phyloP scores from a whole-genome alignment of 352 stramenopile genomes.

The Globisporangium abappressorium region DNA sequence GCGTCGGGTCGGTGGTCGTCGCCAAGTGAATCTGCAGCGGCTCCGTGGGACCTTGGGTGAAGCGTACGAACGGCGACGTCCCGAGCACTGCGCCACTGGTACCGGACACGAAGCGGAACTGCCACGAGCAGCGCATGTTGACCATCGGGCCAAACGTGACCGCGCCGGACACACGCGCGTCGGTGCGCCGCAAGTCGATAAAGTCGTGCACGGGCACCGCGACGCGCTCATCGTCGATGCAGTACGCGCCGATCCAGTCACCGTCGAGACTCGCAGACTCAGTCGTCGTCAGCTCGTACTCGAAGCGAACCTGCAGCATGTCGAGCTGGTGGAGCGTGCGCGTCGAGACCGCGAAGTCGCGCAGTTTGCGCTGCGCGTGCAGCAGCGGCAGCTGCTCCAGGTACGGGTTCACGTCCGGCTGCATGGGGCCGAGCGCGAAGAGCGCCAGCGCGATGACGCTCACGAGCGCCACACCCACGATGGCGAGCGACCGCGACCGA shows the following conservation, averaged over 20 bases:
- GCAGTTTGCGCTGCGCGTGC: conserved; percentile 17
- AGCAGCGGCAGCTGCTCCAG: conserved; percentile 12
- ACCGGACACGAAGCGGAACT: conserved; percentile 25
- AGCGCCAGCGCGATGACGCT: conserved; percentile 10
- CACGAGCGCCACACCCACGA: conserved; percentile 10
- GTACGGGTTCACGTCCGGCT: conserved; percentile 11
- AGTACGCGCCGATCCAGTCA: conserved; percentile 24
- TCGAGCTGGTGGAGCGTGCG: conserved; percentile 29
- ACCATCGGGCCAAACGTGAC: conserved; percentile 22
- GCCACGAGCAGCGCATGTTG: conserved; percentile 30
- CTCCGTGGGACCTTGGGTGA: conserved; percentile 31
- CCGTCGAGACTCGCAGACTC: background rate
- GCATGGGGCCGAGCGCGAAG: conserved; percentile 5
- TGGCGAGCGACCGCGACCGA: background rate
- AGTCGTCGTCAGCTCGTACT: conserved; percentile 21
- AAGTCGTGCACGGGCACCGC: conserved; percentile 14
- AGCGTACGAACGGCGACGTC: conserved; percentile 30
- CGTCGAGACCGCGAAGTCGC: conserved; percentile 28
- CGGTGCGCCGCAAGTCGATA: conserved; percentile 17
- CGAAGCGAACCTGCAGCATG: conserved; percentile 31
- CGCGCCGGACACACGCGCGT: background rate
- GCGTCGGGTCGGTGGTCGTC: conserved; percentile 9
- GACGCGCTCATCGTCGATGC: conserved; percentile 16
- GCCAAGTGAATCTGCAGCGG: conserved; percentile 22
- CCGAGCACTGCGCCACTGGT: conserved; percentile 24